Percentiles rank a stretch among this genome's conserved stretches.
phyloP scores from a whole-genome alignment of 1,284 basidiomycete species.

The Sanguinoderma infundibulare region DNA sequence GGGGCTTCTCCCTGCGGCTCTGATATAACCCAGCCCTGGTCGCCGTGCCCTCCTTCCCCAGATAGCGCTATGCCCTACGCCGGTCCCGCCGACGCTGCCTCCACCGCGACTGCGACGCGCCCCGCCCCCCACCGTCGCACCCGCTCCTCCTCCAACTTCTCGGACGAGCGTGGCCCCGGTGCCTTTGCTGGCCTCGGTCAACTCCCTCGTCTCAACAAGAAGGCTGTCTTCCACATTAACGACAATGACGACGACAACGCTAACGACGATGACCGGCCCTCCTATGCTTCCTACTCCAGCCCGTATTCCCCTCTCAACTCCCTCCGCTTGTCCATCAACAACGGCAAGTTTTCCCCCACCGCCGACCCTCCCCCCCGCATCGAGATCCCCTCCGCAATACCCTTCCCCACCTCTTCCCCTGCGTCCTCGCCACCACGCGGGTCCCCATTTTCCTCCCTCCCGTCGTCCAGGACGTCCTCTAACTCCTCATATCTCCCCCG shows the following conservation, averaged over 20 bases:
- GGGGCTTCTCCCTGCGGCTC: slow-evolving; percentile 1
- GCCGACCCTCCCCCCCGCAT: slow-evolving; percentile 31
- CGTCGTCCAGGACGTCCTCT: slow-evolving; percentile 17
- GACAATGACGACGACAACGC: slow-evolving; percentile 38
- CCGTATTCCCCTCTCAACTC: slow-evolving; percentile 27
- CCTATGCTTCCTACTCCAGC: slow-evolving; percentile 21
- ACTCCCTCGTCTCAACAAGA: slow-evolving; percentile 49
- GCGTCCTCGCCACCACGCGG: slow-evolving; percentile 21
- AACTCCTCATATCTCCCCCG: slow-evolving; percentile 32
- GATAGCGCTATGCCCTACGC: slow-evolving; percentile 35
- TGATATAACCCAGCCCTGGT: slow-evolving; percentile 11
- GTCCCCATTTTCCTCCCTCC: slow-evolving; percentile 27
- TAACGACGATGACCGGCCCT: slow-evolving; percentile 24
- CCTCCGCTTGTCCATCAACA: slow-evolving; percentile 28
- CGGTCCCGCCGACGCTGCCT: slow-evolving; percentile 28
- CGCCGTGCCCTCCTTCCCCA: background rate
- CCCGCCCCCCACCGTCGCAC: slow-evolving; percentile 34
- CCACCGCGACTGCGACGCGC: slow-evolving; percentile 24
- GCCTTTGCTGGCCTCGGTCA: slow-evolving; percentile 54
- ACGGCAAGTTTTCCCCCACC: slow-evolving; percentile 39
- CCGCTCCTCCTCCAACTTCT: slow-evolving; percentile 42
- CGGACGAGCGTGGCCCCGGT: slow-evolving; percentile 51
- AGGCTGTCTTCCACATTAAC: slow-evolving; percentile 39
- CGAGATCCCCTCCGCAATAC: slow-evolving; percentile 37
- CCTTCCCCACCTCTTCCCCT: slow-evolving; percentile 40